Base-by-base conservation (phyloP, 1,284 basidiomycete species). In the Fomes fomentarius region DNA sequence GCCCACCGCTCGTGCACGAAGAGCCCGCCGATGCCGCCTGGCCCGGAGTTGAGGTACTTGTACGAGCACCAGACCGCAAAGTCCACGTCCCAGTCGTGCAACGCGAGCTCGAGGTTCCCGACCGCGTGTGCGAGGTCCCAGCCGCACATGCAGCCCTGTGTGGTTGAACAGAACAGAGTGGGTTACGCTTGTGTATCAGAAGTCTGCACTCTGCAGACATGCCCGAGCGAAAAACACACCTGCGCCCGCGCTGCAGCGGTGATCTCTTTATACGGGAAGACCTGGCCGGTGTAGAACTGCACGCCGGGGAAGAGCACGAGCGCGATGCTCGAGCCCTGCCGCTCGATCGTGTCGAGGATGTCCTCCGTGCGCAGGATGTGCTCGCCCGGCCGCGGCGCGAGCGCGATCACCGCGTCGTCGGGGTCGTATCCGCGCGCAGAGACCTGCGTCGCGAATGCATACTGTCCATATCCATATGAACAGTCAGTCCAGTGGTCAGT, bases 31-130 rank as follows among this genome's bases (percentile, higher is more conserved):
- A 98, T 96, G 12, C 90, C 94, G 14, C 96, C 96, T 4, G 96
- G 96, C 1, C 97, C 94, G 12, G 94, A 89, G 71, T 97, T 98
- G 51, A 98, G 84, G 73, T 98, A 99, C 77, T 98, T 98, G 81
- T 97, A 98, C 26, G 93, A 92, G 73, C 95, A 98, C 94, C 95
- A 98, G 17, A 94, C 94, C 0, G 96, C 96, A 71, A 98, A 98
- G 74, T 99, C 96, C 62, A 94, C 89, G 57, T 84, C 78, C 96
- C 97, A 99, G 58, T 94, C 89, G 71, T 98, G 93, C 58, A 99
- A 77, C 47, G 84, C 79, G 58, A 97, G 74, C 11, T 93, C 90
- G 28, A 99, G 92, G 70, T 99, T 99, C 50, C 96, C 96, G 45
- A 91, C 83, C 1, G 91, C 96, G 73, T 99, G 97, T 4, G 97